phyloP scores from a whole-genome alignment of 306 rosid genomes.

The Medicago truncatula region DNA sequence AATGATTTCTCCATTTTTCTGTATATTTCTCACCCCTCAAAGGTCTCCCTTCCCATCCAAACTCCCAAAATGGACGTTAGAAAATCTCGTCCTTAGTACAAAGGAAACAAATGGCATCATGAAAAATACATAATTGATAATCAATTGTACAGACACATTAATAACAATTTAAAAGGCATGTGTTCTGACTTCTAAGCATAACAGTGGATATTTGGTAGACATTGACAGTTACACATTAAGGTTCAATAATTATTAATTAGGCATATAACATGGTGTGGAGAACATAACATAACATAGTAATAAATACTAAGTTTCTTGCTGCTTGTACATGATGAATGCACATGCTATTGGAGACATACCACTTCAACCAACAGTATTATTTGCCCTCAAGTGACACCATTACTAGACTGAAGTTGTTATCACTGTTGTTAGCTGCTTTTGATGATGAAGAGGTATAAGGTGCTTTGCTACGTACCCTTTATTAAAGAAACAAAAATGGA shows the following conservation, averaged over 20 bases:
- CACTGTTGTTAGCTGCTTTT: conserved; percentile 34
- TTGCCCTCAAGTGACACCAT: neutral
- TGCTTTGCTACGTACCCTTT: conserved; percentile 60
- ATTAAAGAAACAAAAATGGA: conserved; percentile 31
- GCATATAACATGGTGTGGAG: neutral
- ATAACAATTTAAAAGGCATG: neutral
- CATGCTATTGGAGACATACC: neutral
- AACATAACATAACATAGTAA: neutral
- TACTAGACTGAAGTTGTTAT: conserved; percentile 6
- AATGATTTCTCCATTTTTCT: too few species aligned
- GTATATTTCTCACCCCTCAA: too few species aligned
- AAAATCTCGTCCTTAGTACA: too few species aligned
- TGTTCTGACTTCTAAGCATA: neutral
- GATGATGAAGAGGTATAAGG: conserved; percentile 56
- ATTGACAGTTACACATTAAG: conserved; percentile 2
- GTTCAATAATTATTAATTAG: neutral
- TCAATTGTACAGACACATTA: neutral
- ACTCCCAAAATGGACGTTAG: too few species aligned
- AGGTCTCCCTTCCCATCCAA: too few species aligned
- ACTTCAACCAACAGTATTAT: neutral
- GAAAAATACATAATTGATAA: neutral
- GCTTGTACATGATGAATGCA: conserved; percentile 8
- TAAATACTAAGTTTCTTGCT: neutral
- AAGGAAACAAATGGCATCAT: neutral
- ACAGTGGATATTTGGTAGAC: neutral